Percentiles rank a stretch among this genome's conserved stretches.
Conservation (phyloP, 441 rosid species). For the Euphorbia schlechtendalii region DNA sequence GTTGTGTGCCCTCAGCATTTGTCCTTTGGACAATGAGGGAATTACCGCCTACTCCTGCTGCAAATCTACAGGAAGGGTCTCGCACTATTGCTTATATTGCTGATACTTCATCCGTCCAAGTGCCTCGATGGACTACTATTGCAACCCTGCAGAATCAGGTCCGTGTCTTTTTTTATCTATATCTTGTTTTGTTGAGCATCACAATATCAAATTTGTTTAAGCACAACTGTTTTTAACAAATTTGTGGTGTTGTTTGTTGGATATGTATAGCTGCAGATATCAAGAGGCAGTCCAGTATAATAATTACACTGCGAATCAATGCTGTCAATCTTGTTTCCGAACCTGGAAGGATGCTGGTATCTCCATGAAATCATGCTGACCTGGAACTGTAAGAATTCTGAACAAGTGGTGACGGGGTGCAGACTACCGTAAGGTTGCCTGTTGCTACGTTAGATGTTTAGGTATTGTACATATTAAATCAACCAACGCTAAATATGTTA, state of each 20-base stretch:
- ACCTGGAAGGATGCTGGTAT: constrained; percentile 6
- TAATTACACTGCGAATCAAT: neutral
- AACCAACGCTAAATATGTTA: constrained; percentile 3
- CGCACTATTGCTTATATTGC: constrained; percentile 34
- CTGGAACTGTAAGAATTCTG: neutral
- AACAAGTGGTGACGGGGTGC: constrained; percentile 6
- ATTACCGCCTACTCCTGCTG: constrained; percentile 32
- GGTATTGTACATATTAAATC: constrained; percentile 18
- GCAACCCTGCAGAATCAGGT: constrained; percentile 54
- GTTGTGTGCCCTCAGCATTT: constrained; percentile 57
- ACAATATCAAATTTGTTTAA: neutral
- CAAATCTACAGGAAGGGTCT: constrained; percentile 34
- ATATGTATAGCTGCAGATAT: constrained; percentile 29
- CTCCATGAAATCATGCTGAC: neutral
- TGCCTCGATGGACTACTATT: constrained; percentile 36
- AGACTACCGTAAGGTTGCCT: constrained; percentile 22
- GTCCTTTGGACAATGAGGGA: constrained; percentile 65
- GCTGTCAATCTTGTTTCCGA: too few relatives aligned
- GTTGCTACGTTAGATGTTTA: constrained; percentile 12
- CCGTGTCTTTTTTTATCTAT: too few relatives aligned
- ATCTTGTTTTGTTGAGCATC: neutral
- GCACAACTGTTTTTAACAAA: neutral
- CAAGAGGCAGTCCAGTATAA: constrained; percentile 33
- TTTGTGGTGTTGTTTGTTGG: constrained; percentile 5
- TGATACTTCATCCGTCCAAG: constrained; percentile 25